phyloP scores from a whole-genome alignment of 2,329 filamentous ascomycete genomes.

The Bipolaris oryzae region DNA sequence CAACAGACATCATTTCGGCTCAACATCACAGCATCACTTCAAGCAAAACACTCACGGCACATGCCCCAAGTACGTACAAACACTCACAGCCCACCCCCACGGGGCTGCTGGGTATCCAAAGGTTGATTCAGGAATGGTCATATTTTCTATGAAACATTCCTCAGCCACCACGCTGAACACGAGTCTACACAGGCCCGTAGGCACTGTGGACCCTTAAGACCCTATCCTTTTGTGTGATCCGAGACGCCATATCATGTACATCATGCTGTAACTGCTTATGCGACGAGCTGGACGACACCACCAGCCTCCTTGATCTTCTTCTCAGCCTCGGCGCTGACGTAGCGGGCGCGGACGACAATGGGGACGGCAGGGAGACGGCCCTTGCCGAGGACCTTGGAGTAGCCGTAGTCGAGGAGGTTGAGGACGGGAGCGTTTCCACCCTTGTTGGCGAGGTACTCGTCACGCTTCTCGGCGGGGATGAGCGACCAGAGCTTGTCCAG shows the following conservation, averaged over 20 bases:
- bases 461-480: conserved; percentile 89
- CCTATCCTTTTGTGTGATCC: conserved; percentile 33
- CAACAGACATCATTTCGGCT: background rate
- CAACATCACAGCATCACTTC: conserved; percentile 7
- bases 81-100: background rate
- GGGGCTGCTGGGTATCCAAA: conserved; percentile 8
- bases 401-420: conserved; percentile 95
- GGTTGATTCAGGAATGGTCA: conserved; percentile 61
- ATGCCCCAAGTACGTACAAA: background rate
- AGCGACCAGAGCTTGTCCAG: conserved; percentile 99
- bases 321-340: conserved; percentile 95
- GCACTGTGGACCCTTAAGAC: conserved; percentile 38
- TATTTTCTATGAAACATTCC: conserved; percentile 54
- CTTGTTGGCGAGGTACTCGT: conserved; percentile 85
- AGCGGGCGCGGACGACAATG: conserved; percentile 91
- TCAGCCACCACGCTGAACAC: conserved; percentile 58
- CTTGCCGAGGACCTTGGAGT: conserved; percentile 99
- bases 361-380: conserved; percentile 92
- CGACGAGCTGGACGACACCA: conserved; percentile 93
- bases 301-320: conserved; percentile 98
- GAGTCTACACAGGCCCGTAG: conserved; percentile 29
- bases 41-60: background rate
- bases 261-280: conserved; percentile 61
- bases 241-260: conserved; percentile 38
- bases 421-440: conserved; percentile 94